A percentile compares a stretch with the other conserved stretches of the same genome.
These are phyloP conservation scores for Avena sativa DNA, from an alignment of 176 grass and related monocot genomes.

Conservation along the genomic window DNA sequence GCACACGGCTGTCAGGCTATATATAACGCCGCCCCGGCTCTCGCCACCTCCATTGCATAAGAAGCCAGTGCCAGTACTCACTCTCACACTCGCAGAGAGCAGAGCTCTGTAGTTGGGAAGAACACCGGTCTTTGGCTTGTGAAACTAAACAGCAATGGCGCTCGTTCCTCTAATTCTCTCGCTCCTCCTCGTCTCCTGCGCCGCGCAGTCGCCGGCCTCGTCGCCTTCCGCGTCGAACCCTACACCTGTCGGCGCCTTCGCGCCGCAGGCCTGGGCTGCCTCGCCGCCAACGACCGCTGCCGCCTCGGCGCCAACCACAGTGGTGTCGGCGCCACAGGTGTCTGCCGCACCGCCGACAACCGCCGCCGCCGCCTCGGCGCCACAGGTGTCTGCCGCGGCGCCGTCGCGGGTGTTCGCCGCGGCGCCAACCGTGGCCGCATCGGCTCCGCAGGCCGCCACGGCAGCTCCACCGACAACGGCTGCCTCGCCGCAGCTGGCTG, in stretches of 20 bases:
- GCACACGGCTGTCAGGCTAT: constrained; percentile 33
- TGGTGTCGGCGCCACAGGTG: constrained; percentile 3
- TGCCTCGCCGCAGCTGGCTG: constrained; percentile 15
- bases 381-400: background rate
- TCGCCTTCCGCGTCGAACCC: constrained; percentile 39
- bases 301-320: constrained; percentile 15
- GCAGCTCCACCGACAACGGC: constrained; percentile 34
- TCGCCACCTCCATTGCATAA: constrained; percentile 29
- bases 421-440: background rate
- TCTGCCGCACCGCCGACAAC: constrained; percentile 29
- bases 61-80: background rate
- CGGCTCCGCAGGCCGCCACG: constrained; percentile 22
- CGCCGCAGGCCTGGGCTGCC: constrained; percentile 22
- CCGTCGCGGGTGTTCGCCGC: background rate
- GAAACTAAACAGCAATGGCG: constrained; percentile 22
- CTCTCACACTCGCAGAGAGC: background rate
- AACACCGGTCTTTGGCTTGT: background rate
- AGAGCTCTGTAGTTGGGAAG: background rate
- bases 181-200: constrained; percentile 57
- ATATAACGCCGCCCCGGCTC: constrained; percentile 31
- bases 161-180: constrained; percentile 44
- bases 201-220: constrained; percentile 60
- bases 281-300: constrained; percentile 20
- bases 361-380: background rate
- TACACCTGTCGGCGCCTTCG: constrained; percentile 23